Evolutionary conservation across 1,284 basidiomycete genomes (phyloP).

Genomic region (Kalmanozyma brasiliensis): DNA sequence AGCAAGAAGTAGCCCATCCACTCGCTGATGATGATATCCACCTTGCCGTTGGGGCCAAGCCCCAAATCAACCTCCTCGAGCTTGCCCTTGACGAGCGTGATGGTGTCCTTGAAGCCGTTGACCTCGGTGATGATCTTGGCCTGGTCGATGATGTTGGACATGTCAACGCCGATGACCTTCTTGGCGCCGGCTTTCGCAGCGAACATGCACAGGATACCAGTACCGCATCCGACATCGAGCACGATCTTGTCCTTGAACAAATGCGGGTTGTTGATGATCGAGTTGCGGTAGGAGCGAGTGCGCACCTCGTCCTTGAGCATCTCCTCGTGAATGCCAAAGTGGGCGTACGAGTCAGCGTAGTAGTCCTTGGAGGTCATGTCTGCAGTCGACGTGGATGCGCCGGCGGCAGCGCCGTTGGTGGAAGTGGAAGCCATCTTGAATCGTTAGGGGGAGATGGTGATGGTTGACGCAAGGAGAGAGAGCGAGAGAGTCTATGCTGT

Average conservation of each 20-base stretch:
- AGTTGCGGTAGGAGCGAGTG: slow-evolving; percentile 92
- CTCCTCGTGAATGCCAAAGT: slow-evolving; percentile 73
- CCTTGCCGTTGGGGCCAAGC: slow-evolving; percentile 63
- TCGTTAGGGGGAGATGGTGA: neutral
- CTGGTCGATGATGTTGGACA: slow-evolving; percentile 99
- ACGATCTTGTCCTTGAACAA: slow-evolving; percentile 83
- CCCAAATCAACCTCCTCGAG: slow-evolving; percentile 82
- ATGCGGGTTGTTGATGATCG: slow-evolving; percentile 93
- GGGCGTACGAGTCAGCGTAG: slow-evolving; percentile 68
- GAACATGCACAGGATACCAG: slow-evolving; percentile 98
- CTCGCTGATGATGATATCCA: slow-evolving; percentile 98
- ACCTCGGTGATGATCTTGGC: slow-evolving; percentile 95
- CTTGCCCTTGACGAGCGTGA: slow-evolving; percentile 97
- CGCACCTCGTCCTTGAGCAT: slow-evolving; percentile 99
- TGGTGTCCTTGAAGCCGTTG: slow-evolving; percentile 92
- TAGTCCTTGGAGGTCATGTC: slow-evolving; percentile 66
- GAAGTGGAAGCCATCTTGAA: slow-evolving; percentile 52
- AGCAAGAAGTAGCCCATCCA: slow-evolving; percentile 88
- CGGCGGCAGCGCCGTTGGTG: slow-evolving; percentile 35
- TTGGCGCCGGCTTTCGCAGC: slow-evolving; percentile 96
- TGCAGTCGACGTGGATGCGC: slow-evolving; percentile 28
- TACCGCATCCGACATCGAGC: slow-evolving; percentile 97
- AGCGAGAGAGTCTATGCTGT: neutral
- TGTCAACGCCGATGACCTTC: slow-evolving; percentile 88
- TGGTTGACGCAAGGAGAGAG: slow-evolving; percentile 4